phyloP scores from a whole-genome alignment of 192 early-diverging fungal species.

The Entophlyctis luteolus region DNA sequence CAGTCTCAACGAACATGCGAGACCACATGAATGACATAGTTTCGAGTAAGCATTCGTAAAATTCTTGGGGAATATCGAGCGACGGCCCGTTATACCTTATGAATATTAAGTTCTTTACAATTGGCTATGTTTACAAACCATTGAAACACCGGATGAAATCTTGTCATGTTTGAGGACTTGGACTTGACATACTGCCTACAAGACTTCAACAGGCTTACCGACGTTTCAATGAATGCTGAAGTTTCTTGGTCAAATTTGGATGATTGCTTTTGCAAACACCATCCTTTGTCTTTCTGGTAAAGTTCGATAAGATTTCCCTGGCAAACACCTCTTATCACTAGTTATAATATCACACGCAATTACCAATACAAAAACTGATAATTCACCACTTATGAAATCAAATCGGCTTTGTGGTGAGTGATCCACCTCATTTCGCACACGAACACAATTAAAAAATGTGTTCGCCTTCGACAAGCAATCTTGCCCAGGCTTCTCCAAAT shows the following conservation, averaged over 20 bases:
- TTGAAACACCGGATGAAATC: conserved; percentile 27
- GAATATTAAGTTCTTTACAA: not conserved
- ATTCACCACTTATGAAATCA: conserved; percentile 3
- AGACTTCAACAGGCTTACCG: not conserved
- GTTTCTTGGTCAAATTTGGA: not conserved
- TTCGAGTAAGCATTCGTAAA: not conserved
- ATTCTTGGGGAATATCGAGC: conserved; percentile 15
- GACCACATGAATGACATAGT: conserved; percentile 12
- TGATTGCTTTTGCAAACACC: not conserved
- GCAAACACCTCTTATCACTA: not conserved
- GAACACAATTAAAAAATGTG: not conserved
- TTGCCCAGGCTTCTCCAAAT: not conserved
- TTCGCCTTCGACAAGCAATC: not conserved
- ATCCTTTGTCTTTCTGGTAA: too few relatives aligned
- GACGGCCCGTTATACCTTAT: conserved; percentile 17
- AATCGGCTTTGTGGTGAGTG: not conserved
- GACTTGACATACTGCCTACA: conserved; percentile 15
- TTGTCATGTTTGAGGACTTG: conserved; percentile 4
- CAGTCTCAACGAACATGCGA: conserved; percentile 1
- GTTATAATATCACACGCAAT: not conserved
- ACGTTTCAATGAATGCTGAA: not conserved
- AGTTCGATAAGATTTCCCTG: not conserved
- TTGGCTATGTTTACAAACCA: not conserved
- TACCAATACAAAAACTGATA: conserved; percentile 7
- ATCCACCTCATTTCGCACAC: not conserved